Base-by-base conservation (phyloP, 2,329 filamentous ascomycete species). In the Fusarium phyllophilum region DNA sequence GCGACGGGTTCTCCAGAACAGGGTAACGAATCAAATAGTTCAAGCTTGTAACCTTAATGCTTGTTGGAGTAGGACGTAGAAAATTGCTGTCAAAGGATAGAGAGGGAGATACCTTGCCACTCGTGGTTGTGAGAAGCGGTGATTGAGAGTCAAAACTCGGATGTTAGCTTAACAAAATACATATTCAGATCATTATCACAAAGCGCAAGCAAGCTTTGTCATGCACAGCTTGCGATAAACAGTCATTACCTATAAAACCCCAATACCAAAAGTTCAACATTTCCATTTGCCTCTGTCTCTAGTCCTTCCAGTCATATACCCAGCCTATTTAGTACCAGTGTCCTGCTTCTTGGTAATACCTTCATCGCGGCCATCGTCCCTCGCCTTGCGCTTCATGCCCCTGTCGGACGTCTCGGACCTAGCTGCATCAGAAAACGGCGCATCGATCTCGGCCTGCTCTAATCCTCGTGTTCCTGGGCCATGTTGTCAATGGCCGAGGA, bases 331-430 rank as follows among this genome's bases (percentile, higher is more conserved):
- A 13, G 11, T 1, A 13, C 24, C 17, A 6, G 6, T 45, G 10
- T 18, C n/a, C 42, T 14, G 42, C 17, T 45, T 45, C 5, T 45
- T 26, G 17, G 20, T 2, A 20, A 17, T 14, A 10, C 17, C 17
- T 14, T 4, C 17, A 26, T 20, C 24, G 2, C 24, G 44, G 0
- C 17, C 12, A 20, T 45, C 18, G 4, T 26, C 24, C 0, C 8
- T 12, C 12, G 24, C 44, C n/a, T 45, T 45, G 8, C 44, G 24
- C 44, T 26, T 26, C 0, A 20, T 14, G 18, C 44, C 44, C 24
- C 8, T 26, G 17, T 20, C 24, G 2, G 17, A 24, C 3, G 17
- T 14, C 17, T 9, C n/a, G 11, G n/a, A 2, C 10, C n/a, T 6
- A 20, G 42, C 24, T 45, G 12, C 11, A 45, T 45, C 42, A 17